Base-by-base conservation (phyloP, 1,284 basidiomycete species). In the Waitea zeae region DNA sequence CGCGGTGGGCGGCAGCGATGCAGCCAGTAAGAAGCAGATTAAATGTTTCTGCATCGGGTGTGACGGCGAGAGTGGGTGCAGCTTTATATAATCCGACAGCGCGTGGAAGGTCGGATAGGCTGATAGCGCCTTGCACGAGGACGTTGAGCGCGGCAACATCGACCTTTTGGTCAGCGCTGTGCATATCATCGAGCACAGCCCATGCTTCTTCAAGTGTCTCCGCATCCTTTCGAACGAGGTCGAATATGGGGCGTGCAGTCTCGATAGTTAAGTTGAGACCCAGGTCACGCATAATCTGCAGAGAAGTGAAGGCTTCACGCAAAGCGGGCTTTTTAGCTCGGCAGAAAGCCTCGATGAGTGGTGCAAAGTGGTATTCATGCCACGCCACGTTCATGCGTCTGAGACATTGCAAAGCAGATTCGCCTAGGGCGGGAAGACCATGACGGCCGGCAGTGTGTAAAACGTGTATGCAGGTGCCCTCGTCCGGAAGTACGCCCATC, bases 71-170 rank as follows among this genome's bases (percentile, higher is more conserved):
- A 18, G 72, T 65, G 0, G 54, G 31, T 24, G 70, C 62, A 12
- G 67, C 67, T 42, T 74, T 71, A 61, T 84, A 87, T 5, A 74
- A 70, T 4, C 79, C 79, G 33, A 89, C 54, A 0, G 79, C 81
- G 18, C 82, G 76, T 41, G 79, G 75, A 5, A 89, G 52, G 50
- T 88, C 84, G 9, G 62, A 61, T 2, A 74, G 53, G n/a, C 51
- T 45, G 26, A 73, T 57, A 0, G 71, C 64, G 0, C 80, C 83
- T 39, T 64, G 59, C 37, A 89, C 57, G 38, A 88, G 49, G 19
- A 68, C 61, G 46, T 83, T 82, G 39, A 84, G 51, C 6, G 70
- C 65, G 20, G 62, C 53, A 11, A 70, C 46, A 44, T 81, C 71
- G 33, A 88, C 48, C 0, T 45, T 42, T 37, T 62, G 57, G 11